Conservation (phyloP, 1,284 basidiomycete species). For the Laetiporus sulphureus region DNA sequence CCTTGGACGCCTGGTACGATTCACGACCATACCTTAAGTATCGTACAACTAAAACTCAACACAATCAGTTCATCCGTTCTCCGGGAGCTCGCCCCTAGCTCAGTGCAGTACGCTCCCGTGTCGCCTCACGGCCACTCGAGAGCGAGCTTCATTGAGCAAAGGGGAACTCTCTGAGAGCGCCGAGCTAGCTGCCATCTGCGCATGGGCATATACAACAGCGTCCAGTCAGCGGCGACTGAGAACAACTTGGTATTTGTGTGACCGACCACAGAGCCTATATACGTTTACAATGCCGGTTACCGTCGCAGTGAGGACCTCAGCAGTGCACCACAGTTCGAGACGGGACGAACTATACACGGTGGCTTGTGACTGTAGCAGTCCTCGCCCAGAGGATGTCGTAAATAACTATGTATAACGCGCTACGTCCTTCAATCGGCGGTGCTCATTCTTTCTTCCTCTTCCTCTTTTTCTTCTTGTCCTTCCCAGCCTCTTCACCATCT, state of each 20-base stretch:
- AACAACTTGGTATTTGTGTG: too few species aligned
- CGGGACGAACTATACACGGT: neutral
- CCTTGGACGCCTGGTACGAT: too few species aligned
- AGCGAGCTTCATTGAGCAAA: neutral
- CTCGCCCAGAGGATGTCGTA: neutral
- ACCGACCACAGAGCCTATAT: too few species aligned
- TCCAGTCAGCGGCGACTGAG: too few species aligned
- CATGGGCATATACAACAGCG: too few species aligned
- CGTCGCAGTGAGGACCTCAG: constrained; percentile 5
- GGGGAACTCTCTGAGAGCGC: neutral
- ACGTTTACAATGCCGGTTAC: too few species aligned
- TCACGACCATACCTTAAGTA: too few species aligned
- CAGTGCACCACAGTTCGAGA: neutral
- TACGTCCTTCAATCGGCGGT: neutral
- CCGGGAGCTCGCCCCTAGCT: constrained; percentile 6
- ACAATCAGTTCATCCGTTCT: neutral
- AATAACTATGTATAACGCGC: neutral
- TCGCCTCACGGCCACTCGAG: neutral
- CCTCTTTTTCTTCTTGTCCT: constrained; percentile 10
- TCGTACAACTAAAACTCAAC: too few species aligned
- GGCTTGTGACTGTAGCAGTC: neutral
- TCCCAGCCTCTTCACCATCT: neutral
- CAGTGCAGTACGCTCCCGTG: neutral
- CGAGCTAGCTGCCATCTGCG: too few species aligned
- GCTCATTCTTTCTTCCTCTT: constrained; percentile 7